Evolutionary conservation across 2,329 filamentous ascomycete species (phyloP).

Genomic region (Colletotrichum shisoi): DNA sequence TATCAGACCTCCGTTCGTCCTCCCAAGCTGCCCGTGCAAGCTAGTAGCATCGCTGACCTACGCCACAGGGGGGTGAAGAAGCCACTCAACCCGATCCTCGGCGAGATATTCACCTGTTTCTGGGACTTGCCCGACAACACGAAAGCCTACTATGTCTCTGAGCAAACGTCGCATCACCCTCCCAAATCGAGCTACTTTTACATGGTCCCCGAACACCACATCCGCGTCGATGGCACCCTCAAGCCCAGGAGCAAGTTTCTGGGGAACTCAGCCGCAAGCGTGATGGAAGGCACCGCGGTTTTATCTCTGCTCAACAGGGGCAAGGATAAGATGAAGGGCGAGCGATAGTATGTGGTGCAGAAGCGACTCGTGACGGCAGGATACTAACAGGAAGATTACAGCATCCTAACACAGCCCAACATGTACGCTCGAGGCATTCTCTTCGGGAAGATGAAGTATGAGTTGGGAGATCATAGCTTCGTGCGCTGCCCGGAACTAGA

Average conservation of each 20-base stretch:
- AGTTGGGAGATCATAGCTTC: conserved; percentile 94
- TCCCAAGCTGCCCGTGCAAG: conserved; percentile 19
- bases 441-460: conserved; percentile 99
- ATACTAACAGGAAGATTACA: conserved; percentile 50
- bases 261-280: conserved; percentile 94
- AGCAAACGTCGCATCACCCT: conserved; percentile 97
- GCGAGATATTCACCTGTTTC: conserved; percentile 93
- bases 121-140: conserved; percentile 90
- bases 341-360: conserved; percentile 76
- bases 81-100: conserved; percentile 93
- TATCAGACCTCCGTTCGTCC: conserved; percentile 88
- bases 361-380: not conserved
- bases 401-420: conserved; percentile 94
- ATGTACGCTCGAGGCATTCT: conserved; percentile 98
- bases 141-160: conserved; percentile 91
- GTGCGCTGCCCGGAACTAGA: conserved; percentile 89
- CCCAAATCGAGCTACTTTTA: conserved; percentile 99
- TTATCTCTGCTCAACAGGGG: conserved; percentile 83
- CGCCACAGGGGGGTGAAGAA: conserved; percentile 92
- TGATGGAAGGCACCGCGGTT: conserved; percentile 97
- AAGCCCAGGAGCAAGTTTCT: conserved; percentile 95
- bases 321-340: conserved; percentile 69
- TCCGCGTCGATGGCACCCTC: conserved; percentile 92
- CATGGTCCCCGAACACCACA: conserved; percentile 91
- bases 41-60: conserved; percentile 22